phyloP scores from a whole-genome alignment of 805 yeast species.

The Hanseniaspora meyeri region DNA sequence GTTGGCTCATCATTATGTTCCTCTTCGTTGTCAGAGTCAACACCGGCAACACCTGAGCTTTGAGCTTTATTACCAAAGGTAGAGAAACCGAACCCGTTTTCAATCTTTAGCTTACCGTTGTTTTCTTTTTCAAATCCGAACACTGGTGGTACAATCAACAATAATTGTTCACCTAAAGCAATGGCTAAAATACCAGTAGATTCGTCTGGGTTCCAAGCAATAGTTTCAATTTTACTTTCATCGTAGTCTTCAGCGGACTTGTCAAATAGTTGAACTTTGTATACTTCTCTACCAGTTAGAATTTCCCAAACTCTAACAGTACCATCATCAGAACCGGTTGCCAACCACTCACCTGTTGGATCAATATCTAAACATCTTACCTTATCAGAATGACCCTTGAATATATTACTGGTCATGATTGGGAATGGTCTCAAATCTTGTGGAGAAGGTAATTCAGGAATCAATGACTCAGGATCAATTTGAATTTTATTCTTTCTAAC shows the following conservation, averaged over 20 bases:
- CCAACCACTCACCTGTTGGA: slow-evolving; percentile 86
- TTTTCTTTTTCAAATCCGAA: slow-evolving; percentile 83
- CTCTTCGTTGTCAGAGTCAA: slow-evolving; percentile 19
- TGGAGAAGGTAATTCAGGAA: slow-evolving; percentile 95
- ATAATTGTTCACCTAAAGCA: slow-evolving; percentile 68
- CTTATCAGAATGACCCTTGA: slow-evolving; percentile 70
- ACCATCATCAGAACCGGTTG: slow-evolving; percentile 97
- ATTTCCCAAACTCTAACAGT: slow-evolving; percentile 94
- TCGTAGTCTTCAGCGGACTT: slow-evolving; percentile 52
- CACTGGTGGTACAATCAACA: slow-evolving; percentile 75
- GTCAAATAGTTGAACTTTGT: slow-evolving; percentile 42
- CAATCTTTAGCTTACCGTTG: slow-evolving; percentile 62
- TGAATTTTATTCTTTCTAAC: slow-evolving; percentile 80
- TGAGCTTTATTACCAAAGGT: slow-evolving; percentile 39
- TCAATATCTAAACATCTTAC: slow-evolving; percentile 75
- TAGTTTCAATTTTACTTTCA: slow-evolving; percentile 45
- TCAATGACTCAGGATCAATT: slow-evolving; percentile 89
- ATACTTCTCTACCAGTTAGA: slow-evolving; percentile 86
- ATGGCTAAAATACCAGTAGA: slow-evolving; percentile 70
- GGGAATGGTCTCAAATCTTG: slow-evolving; percentile 96
- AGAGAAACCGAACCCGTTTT: slow-evolving; percentile 84
- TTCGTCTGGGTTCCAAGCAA: slow-evolving; percentile 83
- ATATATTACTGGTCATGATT: slow-evolving; percentile 70
- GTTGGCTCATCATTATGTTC: slow-evolving; percentile 31
- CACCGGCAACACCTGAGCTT: slow-evolving; percentile 20